Base-by-base conservation (phyloP, 2,329 filamentous ascomycete genomes). In the Tolypocladium album region DNA sequence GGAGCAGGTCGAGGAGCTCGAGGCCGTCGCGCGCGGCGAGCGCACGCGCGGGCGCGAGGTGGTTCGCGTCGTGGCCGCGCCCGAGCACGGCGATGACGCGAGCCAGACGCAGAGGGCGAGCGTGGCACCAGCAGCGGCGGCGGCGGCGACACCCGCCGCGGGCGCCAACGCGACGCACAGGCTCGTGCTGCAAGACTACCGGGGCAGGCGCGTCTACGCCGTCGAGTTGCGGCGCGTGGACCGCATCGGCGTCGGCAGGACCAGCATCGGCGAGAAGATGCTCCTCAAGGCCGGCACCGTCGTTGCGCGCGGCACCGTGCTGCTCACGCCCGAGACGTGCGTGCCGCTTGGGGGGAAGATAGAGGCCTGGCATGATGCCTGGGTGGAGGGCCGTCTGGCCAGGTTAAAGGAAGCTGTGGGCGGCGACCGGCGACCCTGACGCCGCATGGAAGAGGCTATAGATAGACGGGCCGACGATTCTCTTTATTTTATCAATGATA, bases 311-410 rank as follows among this genome's bases (percentile, higher is more conserved):
- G 94, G 92, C 0, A 82, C 89, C 57, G 68, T 96, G n/a, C 75
- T 97, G 72, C 77, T 99, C 24, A 87, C 91, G 63, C 86, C 90
- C 1, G 76, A 76, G 2, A 85, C 73, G 60, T 87, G 85, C 59
- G 80, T 83, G n/a, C 69, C 96, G 2, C 74, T 97, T n/a, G 94
- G 94, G 2, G 94, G 94, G 0, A 95, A 90, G 75, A 82, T 97
- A 53, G 92, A 97, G 59, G 78, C 78, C 0, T 84, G 92, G 79
- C 90, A 97, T 69, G 87, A 84, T 69, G 79, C 79, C 9, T 97
- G 93, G 93, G 79, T 80, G 55, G 84, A 86, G 17, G 85, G 84
- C 2, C 81, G 89, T 64, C 86, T 96, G 71, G 81, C 79, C 56
- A 82, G 84, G 64, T 72, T 97, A 61, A 86, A 84, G 69, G 81